A percentile compares a stretch with the other conserved stretches of the same genome.
phyloP scores from a whole-genome alignment of 208 protist species.

The Histomonas meleagridis region DNA sequence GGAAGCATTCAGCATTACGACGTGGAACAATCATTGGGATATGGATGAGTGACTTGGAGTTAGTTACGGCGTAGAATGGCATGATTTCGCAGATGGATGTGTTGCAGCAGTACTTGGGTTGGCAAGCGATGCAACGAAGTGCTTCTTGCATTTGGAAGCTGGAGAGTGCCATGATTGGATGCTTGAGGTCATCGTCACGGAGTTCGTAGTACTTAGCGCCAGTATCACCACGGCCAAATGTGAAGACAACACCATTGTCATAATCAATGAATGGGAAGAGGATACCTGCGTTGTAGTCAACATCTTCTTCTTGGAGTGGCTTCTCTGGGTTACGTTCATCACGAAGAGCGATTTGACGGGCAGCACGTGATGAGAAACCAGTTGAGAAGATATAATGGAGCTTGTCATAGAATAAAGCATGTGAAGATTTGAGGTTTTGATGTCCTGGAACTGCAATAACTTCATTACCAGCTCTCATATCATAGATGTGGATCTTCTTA shows the following conservation, averaged over 20 bases:
- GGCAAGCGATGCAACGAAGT: not conserved
- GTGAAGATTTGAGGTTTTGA: not conserved
- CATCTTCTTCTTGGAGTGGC: not conserved
- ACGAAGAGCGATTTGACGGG: not conserved
- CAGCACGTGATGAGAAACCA: not conserved
- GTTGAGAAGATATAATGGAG: not conserved
- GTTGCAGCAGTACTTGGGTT: not conserved
- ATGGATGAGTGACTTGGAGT: not conserved
- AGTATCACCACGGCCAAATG: not conserved
- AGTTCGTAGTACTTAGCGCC: not conserved
- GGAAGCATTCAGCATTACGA: not conserved
- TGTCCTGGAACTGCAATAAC: not conserved
- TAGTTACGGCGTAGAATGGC: not conserved
- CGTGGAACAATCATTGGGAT: not conserved
- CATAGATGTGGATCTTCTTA: not conserved
- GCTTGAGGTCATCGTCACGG: not conserved
- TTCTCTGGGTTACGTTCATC: slow-evolving; percentile 27
- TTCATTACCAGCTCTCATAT: not conserved
- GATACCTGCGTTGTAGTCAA: not conserved
- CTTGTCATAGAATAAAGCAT: not conserved
- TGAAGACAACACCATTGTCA: slow-evolving; percentile 1
- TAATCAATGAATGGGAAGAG: not conserved
- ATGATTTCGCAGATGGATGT: not conserved
- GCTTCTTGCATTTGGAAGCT: not conserved
- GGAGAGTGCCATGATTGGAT: not conserved